These are phyloP conservation scores for Phytopythium mirpurense DNA, from an alignment of 352 stramenopile genomes.

Conservation along the genomic window DNA sequence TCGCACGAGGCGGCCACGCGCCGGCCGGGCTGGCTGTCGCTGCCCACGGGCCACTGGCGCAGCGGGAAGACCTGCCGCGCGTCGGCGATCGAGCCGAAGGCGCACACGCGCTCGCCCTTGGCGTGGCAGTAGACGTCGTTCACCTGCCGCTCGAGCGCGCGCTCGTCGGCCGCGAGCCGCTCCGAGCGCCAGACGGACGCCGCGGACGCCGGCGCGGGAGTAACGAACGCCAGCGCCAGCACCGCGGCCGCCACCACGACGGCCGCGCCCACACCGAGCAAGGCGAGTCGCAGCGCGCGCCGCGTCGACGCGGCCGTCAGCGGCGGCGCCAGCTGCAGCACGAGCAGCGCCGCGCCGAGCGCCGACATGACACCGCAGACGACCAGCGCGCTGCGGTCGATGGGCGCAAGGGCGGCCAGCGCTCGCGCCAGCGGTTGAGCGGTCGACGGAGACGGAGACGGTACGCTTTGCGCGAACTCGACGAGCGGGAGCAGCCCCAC, in stretches of 20 bases:
- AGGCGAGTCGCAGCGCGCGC: constrained; percentile 7
- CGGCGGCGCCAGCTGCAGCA: constrained; percentile 19
- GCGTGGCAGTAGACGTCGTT: constrained; percentile 48
- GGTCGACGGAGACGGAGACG: background rate
- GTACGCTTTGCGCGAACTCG: constrained; percentile 13
- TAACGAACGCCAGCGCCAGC: constrained; percentile 14
- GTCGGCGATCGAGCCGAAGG: constrained; percentile 29
- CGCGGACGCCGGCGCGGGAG: constrained; percentile 10
- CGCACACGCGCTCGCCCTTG: constrained; percentile 36
- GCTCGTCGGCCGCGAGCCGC: constrained; percentile 18
- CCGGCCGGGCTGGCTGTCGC: constrained; percentile 22
- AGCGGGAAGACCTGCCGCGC: constrained; percentile 35
- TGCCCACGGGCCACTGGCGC: constrained; percentile 31
- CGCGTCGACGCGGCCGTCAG: constrained; percentile 5
- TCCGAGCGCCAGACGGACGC: constrained; percentile 23
- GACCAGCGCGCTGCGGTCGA: constrained; percentile 22
- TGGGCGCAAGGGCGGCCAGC: constrained; percentile 21
- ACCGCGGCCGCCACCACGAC: constrained; percentile 9
- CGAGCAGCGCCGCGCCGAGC: constrained; percentile 17
- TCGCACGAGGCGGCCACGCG: constrained; percentile 28
- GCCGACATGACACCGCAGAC: constrained; percentile 12
- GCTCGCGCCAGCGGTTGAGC: constrained; percentile 13
- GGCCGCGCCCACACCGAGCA: constrained; percentile 11
- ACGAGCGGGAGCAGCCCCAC: constrained; percentile 25
- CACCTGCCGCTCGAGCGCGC: constrained; percentile 25